Evolutionary conservation across 306 rosid species (phyloP), one percentile per base, ranked within the genome.

Genomic region (Quercus suber): DNA sequence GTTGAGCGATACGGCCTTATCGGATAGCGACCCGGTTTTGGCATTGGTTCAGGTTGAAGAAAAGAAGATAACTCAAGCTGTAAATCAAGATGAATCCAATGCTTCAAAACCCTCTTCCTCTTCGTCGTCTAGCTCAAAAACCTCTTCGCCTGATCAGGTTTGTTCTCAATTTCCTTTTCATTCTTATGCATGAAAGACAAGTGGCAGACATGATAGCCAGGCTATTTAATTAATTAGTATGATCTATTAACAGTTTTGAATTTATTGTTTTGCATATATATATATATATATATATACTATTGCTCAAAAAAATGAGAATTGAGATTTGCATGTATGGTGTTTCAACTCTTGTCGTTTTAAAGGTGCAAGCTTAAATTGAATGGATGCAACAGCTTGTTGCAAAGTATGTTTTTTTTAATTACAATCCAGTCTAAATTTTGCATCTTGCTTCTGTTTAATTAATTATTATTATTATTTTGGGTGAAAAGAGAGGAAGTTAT

Each of bases 71-170:
- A 27, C 20, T 79, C 60, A 61, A 55, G 35, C 51, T 76, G 72
- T 55, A 43, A 73, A 35, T 49, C 79, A 68, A 76, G 82, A 87
- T 69, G 83, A 80, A 72, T 4, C 71, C 11, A 61, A 20, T 21
- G 69, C 76, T 72, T 25, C 86, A 31, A 82, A 81, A 78, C 77
- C 71, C 61, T 57, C 92, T 41, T 51, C 71, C 61, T 57, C 92
- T 31, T 51, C 35, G 35, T 87, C 87, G 71, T 85, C 90, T 76
- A 59, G 19, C 77, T 78, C 87, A 76, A 82, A 85, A 65, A 74
- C 89, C 19, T 76, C 79, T 72, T 84, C 93, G 33, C 71, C 90
- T 20, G 81, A 85, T 74, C 97, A 94, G 95, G 99, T 94, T 74
- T 57, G 73, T 75, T 76, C 64, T 31, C 8, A 70, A 3, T 74